Evolutionary conservation across 225 moss, liverwort and hornwort species (phyloP).

Genomic region (Sphagnum tenellum): DNA sequence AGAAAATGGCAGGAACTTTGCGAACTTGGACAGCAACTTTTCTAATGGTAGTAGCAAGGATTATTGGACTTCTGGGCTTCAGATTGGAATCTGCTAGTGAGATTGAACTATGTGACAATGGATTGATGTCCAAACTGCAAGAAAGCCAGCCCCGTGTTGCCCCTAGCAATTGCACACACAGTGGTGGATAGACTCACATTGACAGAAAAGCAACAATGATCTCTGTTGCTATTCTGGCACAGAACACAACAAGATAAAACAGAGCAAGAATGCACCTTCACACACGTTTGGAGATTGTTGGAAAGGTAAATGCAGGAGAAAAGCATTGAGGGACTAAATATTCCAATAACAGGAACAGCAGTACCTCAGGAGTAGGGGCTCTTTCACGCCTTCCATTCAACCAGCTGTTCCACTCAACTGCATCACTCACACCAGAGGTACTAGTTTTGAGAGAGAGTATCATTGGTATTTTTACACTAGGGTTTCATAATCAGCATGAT

Average conservation of each 20-base stretch:
- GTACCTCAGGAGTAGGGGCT: slow-evolving; percentile 40
- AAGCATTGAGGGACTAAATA: background rate
- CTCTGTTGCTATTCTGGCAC: background rate
- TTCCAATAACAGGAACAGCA: background rate
- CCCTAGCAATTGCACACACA: too few relatives aligned
- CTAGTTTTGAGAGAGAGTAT: too few relatives aligned
- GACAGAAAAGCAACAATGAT: background rate
- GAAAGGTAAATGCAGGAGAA: background rate
- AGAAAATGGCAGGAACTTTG: background rate
- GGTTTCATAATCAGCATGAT: too few relatives aligned
- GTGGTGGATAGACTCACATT: slow-evolving; percentile 16
- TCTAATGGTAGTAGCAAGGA: too few relatives aligned
- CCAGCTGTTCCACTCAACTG: slow-evolving; percentile 64
- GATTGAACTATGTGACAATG: too few relatives aligned
- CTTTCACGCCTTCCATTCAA: slow-evolving; percentile 36
- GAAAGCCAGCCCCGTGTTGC: too few relatives aligned
- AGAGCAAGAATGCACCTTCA: background rate
- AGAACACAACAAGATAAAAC: background rate
- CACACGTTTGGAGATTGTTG: background rate
- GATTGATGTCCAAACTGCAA: too few relatives aligned
- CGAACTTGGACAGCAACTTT: background rate
- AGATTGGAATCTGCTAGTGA: too few relatives aligned
- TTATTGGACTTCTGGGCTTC: too few relatives aligned
- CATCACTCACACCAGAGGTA: background rate
- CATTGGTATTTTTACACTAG: too few relatives aligned